phyloP scores from a whole-genome alignment of 352 stramenopile genomes.

The Thraustochytrium sp. region DNA sequence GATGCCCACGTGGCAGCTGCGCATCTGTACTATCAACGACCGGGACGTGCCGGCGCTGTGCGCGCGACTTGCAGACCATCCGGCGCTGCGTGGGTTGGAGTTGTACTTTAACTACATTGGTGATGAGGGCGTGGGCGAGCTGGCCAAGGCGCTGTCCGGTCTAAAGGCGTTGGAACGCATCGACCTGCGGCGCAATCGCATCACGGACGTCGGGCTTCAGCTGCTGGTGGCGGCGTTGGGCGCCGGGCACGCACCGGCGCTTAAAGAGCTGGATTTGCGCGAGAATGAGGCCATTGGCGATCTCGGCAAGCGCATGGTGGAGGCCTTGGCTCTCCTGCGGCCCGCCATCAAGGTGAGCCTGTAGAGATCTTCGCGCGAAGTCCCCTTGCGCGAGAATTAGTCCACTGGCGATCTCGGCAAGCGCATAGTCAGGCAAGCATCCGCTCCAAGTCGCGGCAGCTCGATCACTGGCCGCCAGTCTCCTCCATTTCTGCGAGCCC shows the following conservation, averaged over 20 bases:
- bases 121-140: not conserved
- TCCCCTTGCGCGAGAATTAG: too few relatives aligned
- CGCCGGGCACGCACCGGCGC: not conserved
- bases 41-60: not conserved
- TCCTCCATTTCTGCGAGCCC: too few relatives aligned
- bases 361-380: not conserved
- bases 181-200: not conserved
- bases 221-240: not conserved
- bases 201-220: not conserved
- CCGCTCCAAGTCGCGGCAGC: too few relatives aligned
- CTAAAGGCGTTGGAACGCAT: not conserved
- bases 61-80: not conserved
- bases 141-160: not conserved
- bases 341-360: not conserved
- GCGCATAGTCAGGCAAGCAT: too few relatives aligned
- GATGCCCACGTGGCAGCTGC: not conserved
- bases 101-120: constrained; percentile 44
- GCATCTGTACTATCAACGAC: constrained; percentile 31
- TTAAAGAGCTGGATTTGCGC: not conserved
- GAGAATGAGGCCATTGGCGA: not conserved
- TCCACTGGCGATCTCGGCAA: too few relatives aligned
- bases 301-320: not conserved
- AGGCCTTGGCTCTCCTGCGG: not conserved
- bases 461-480: too few relatives aligned
- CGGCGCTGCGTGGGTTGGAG: not conserved